phyloP scores from a whole-genome alignment of 2,329 filamentous ascomycete species.

The Sarocladium oryzae region DNA sequence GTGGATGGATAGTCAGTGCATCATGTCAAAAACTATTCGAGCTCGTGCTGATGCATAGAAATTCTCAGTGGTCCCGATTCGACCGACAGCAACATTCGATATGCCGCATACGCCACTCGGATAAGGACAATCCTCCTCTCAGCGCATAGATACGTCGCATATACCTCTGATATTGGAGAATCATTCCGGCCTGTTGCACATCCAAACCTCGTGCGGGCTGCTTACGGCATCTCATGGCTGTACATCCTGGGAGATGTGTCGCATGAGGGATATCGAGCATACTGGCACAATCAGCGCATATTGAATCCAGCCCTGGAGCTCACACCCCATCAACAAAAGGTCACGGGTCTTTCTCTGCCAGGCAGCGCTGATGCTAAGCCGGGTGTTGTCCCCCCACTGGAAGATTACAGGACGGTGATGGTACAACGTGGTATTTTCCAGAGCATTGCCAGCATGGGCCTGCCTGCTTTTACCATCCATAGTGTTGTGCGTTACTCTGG shows the following conservation, averaged over 20 bases:
- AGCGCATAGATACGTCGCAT: slow-evolving; percentile 93
- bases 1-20: slow-evolving; percentile 69
- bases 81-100: slow-evolving; percentile 79
- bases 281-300: slow-evolving; percentile 73
- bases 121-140: slow-evolving; percentile 81
- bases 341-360: slow-evolving; percentile 33
- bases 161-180: slow-evolving; percentile 94
- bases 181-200: slow-evolving; percentile 91
- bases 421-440: slow-evolving; percentile 88
- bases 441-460: slow-evolving; percentile 81
- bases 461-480: slow-evolving; percentile 92
- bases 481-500: slow-evolving; percentile 88
- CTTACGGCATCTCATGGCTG: slow-evolving; percentile 88
- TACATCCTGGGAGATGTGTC: slow-evolving; percentile 87
- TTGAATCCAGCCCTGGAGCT: slow-evolving; percentile 61
- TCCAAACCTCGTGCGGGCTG: slow-evolving; percentile 69
- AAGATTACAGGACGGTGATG: slow-evolving; percentile 90
- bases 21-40: background rate
- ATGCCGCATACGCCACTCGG: slow-evolving; percentile 85
- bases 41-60: background rate
- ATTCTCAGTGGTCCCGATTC: slow-evolving; percentile 53
- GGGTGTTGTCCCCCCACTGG: slow-evolving; percentile 58
- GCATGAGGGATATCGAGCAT: slow-evolving; percentile 93
- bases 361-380: slow-evolving; percentile 22
- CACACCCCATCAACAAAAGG: slow-evolving; percentile 40